Evolutionary conservation across 2,329 filamentous ascomycete species (phyloP).

Genomic region (Purpureocillium lavendulum): DNA sequence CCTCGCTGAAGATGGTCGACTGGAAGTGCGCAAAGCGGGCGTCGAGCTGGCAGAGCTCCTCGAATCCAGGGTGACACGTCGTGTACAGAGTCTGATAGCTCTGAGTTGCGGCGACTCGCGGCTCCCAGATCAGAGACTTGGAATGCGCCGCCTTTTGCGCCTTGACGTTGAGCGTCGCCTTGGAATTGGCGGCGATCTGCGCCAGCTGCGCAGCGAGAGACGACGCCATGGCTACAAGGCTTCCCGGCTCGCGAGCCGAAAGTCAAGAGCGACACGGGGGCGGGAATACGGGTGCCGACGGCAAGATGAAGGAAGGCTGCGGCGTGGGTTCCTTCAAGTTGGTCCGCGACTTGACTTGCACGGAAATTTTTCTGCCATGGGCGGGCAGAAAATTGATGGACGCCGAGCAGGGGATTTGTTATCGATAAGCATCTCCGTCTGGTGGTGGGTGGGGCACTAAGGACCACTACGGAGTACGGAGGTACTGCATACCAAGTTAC

Average conservation of each 20-base stretch:
- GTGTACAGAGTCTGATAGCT: conserved; percentile 84
- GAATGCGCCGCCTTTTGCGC: conserved; percentile 87
- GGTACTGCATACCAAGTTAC: no score
- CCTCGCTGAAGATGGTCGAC: conserved; percentile 80
- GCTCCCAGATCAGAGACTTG: conserved; percentile 91
- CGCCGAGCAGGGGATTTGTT: no score
- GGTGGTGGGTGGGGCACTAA: no score
- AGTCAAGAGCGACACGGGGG: conserved; percentile 3
- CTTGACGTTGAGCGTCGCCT: conserved; percentile 84
- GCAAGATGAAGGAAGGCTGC: background rate
- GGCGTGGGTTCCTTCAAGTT: no score
- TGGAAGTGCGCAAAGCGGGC: conserved; percentile 66
- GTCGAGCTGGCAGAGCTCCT: conserved; percentile 85
- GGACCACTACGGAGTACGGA: no score
- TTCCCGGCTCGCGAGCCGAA: conserved; percentile 9
- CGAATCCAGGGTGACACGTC: conserved; percentile 81
- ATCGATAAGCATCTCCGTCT: no score
- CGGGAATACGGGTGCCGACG: background rate
- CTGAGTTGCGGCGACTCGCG: conserved; percentile 74
- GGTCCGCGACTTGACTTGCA: no score
- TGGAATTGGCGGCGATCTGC: conserved; percentile 82
- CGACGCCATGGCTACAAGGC: conserved; percentile 56
- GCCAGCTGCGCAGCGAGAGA: conserved; percentile 90
- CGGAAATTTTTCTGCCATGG: no score
- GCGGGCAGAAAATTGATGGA: no score